These are phyloP conservation scores for Heterobasidion irregulare DNA, from an alignment of 1,284 basidiomycete genomes.

Conservation along the genomic window DNA sequence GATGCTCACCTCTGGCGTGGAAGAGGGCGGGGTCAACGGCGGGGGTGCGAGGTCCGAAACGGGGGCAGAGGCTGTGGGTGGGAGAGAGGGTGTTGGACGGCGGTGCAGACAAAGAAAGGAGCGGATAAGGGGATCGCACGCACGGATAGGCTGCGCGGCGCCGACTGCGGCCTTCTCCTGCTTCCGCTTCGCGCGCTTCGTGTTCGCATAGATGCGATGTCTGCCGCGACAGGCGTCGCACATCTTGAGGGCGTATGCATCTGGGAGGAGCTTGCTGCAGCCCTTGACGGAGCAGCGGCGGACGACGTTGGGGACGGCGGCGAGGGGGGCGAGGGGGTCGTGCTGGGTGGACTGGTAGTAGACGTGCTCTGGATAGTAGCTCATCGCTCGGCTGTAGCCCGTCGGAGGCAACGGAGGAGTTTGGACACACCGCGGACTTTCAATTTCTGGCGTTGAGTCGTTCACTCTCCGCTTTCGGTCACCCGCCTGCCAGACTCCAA, in stretches of 20 bases:
- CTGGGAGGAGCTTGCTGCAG: constrained; percentile 18
- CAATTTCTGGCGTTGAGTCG: not conserved
- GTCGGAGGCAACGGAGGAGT: too few species aligned
- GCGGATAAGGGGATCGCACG: too few species aligned
- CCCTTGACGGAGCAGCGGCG: constrained; percentile 24
- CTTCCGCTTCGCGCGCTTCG: constrained; percentile 42
- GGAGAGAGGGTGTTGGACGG: too few species aligned
- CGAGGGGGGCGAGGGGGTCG: not conserved
- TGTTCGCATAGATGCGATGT: constrained; percentile 42
- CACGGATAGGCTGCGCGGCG: not conserved
- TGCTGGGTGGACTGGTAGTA: constrained; percentile 6
- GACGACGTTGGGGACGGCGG: not conserved
- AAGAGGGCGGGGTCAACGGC: too few species aligned
- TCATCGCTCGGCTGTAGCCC: constrained; percentile 5
- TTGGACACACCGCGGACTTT: not conserved
- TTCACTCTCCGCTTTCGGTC: too few species aligned
- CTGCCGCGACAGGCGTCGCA: constrained; percentile 42
- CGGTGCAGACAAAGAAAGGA: too few species aligned
- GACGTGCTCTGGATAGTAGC: constrained; percentile 15
- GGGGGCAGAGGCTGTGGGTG: too few species aligned
- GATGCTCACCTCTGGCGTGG: too few species aligned
- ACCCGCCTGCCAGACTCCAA: too few species aligned
- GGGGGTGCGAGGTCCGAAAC: too few species aligned
- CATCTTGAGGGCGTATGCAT: constrained; percentile 35
- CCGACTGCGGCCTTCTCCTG: constrained; percentile 36